phyloP scores from a whole-genome alignment of 2,329 filamentous ascomycete species.

The Phaeophleospora eucalypticola region DNA sequence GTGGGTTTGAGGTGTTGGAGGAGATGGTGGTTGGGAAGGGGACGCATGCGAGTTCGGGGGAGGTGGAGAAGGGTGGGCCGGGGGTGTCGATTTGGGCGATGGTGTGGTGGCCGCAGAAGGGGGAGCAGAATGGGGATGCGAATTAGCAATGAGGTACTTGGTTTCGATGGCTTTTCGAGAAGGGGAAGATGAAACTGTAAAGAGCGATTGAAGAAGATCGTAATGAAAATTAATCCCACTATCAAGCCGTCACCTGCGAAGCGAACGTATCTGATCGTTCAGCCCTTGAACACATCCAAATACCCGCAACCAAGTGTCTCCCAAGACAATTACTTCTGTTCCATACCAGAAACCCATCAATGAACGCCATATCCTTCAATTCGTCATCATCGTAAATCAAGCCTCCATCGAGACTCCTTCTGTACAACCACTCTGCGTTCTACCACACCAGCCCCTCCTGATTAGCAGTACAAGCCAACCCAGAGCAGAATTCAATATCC shows the following conservation, averaged over 20 bases:
- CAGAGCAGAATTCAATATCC: slow-evolving; percentile 30
- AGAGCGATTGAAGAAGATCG: too few relatives aligned
- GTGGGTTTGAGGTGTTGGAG: slow-evolving; percentile 22
- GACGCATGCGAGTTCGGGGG: slow-evolving; percentile 16
- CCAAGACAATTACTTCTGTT: too few relatives aligned
- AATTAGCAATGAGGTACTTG: not conserved
- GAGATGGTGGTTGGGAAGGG: slow-evolving; percentile 20
- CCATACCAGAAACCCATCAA: too few relatives aligned
- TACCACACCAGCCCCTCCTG: not conserved
- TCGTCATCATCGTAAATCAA: too few relatives aligned
- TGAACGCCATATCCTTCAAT: too few relatives aligned
- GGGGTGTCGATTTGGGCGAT: slow-evolving; percentile 25
- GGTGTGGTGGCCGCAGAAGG: slow-evolving; percentile 28
- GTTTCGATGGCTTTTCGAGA: not conserved
- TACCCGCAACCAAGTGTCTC: too few relatives aligned
- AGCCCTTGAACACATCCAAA: too few relatives aligned
- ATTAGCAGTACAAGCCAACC: slow-evolving; percentile 10
- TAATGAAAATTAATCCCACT: too few relatives aligned
- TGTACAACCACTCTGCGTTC: not conserved
- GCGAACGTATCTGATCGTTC: too few relatives aligned
- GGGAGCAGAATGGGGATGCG: not conserved
- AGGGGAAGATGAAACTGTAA: too few relatives aligned
- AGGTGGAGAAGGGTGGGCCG: slow-evolving; percentile 17
- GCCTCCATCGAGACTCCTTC: too few relatives aligned
- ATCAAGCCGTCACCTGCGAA: too few relatives aligned